These are phyloP conservation scores for Fusarium sp. DNA, from an alignment of 2,329 filamentous ascomycete genomes.

Conservation along the genomic window DNA sequence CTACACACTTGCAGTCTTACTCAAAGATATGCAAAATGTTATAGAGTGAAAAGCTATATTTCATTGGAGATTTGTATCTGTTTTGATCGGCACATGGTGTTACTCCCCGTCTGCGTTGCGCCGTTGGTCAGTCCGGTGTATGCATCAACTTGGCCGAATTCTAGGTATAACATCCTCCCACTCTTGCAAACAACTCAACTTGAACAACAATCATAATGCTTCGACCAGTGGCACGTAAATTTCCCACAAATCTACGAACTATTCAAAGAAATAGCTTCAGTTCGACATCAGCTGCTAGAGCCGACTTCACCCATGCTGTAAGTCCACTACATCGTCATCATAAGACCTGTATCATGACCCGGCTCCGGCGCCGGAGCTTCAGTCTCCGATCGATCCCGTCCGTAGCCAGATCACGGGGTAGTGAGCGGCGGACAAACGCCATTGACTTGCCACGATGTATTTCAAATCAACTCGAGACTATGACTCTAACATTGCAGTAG, in stretches of 20 bases:
- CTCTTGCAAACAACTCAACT: background rate
- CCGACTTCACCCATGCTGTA: constrained; percentile 59
- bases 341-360: constrained; percentile 7
- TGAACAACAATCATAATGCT: constrained; percentile 25
- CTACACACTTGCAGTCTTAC: background rate
- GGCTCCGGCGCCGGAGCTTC: constrained; percentile 1
- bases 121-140: constrained; percentile 10
- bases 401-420: constrained; percentile 7
- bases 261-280: constrained; percentile 47
- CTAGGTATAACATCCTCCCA: background rate
- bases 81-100: background rate
- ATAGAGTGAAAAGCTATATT: background rate
- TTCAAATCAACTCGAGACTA: background rate
- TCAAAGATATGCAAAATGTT: background rate
- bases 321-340: constrained; percentile 32
- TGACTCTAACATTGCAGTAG: constrained; percentile 42
- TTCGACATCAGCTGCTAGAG: constrained; percentile 43
- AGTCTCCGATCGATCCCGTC: constrained; percentile 4
- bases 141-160: constrained; percentile 4
- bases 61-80: rapidly evolving
- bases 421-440: background rate
- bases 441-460: background rate
- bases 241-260: background rate
- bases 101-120: background rate
- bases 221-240: background rate